phyloP scores from a whole-genome alignment of 169 alveolate genomes.

The Cryptosporidium sp. region DNA sequence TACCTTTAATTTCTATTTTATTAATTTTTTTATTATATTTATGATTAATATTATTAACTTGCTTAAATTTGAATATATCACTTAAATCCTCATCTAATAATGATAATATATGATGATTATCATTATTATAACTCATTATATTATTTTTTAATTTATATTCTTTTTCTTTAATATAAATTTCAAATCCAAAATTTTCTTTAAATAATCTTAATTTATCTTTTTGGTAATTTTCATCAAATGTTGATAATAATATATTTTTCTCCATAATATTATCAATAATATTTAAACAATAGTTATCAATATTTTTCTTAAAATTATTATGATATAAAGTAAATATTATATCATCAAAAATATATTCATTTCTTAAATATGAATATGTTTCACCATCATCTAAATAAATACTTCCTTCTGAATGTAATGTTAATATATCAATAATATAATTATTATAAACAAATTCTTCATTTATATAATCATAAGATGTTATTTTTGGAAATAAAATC shows the following conservation, averaged over 20 bases:
- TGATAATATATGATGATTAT: background rate
- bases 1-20: constrained; percentile 24
- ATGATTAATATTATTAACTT: background rate
- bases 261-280: constrained; percentile 11
- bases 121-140: background rate
- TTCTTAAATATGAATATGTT: constrained; percentile 42
- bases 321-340: constrained; percentile 5
- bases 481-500: background rate
- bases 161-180: constrained; percentile 5
- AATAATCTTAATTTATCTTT: constrained; percentile 13
- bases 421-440: constrained; percentile 24
- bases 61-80: background rate
- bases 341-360: constrained; percentile 41
- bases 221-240: constrained; percentile 23
- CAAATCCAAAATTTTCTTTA: constrained; percentile 19
- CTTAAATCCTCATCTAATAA: background rate
- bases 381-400: constrained; percentile 59
- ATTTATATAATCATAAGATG: background rate
- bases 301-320: background rate
- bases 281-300: background rate
- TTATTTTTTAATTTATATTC: background rate
- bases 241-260: background rate
- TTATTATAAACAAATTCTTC: background rate
- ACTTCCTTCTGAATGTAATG: constrained; percentile 64
- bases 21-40: constrained; percentile 9